A percentile compares a stretch with the other conserved stretches of the same genome.
phyloP scores from a whole-genome alignment of 805 yeast genomes.

The Metschnikowia kunwiensis region DNA sequence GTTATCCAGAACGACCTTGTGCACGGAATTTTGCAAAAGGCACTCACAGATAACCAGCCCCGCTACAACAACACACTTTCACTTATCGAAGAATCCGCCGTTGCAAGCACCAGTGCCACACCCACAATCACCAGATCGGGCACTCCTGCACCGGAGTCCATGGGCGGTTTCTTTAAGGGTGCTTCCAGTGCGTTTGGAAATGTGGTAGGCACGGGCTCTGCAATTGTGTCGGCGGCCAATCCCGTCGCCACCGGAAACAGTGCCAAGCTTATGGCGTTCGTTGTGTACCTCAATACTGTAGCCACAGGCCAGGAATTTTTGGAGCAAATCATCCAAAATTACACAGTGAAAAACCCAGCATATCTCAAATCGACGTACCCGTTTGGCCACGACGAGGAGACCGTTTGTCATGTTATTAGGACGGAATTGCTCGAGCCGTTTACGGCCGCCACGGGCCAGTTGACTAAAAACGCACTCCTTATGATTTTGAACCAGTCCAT shows the following conservation, averaged over 20 bases:
- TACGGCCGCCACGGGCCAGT: conserved; percentile 27
- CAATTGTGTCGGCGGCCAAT: conserved; percentile 22
- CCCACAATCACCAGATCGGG: conserved; percentile 28
- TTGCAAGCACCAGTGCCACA: conserved; percentile 18
- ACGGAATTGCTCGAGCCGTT: conserved; percentile 34
- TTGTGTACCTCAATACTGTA: conserved; percentile 70
- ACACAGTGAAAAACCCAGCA: conserved; percentile 24
- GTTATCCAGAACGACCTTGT: conserved; percentile 64
- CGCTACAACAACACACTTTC: conserved; percentile 34
- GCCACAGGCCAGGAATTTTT: conserved; percentile 61
- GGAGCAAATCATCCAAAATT: conserved; percentile 46
- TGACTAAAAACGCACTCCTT: conserved; percentile 36
- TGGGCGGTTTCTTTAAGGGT: conserved; percentile 41
- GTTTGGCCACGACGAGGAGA: conserved; percentile 36
- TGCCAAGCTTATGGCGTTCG: conserved; percentile 53
- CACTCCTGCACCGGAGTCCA: conserved; percentile 35
- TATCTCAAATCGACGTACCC: conserved; percentile 29
- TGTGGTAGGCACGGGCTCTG: conserved; percentile 33
- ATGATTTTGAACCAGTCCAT: conserved; percentile 49
- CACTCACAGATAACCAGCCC: conserved; percentile 39
- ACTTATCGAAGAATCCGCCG: conserved; percentile 4
- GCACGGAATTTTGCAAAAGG: conserved; percentile 43
- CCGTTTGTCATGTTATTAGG: conserved; percentile 28
- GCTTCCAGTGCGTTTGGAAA: conserved; percentile 45
- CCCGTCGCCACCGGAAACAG: conserved; percentile 37